Evolutionary conservation across 106 monocot genomes (phyloP), one percentile per base, ranked within the genome.

Genomic region (Apostasia shenzhenica): DNA sequence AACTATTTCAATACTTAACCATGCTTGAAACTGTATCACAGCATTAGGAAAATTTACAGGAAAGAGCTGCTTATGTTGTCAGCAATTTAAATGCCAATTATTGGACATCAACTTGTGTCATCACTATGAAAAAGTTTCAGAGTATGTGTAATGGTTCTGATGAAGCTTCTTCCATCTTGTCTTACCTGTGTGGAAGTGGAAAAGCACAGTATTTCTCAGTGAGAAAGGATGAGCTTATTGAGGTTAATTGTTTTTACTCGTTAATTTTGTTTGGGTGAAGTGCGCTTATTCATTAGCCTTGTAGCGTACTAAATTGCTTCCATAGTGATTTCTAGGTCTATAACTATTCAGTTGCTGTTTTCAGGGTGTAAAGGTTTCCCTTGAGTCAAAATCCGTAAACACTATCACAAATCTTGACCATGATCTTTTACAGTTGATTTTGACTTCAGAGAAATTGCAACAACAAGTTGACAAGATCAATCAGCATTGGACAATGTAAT

Each of bases 311-410:
- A 26, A 26, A 26, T 26, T 26, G 26, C 26, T 44, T 10, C 48
- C 44, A 61, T 65, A 73, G 63, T 64, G 44, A 11, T 70, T 59
- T 73, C 59, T 58, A 51, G 69, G 58, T 60, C 14, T 73, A 40
- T 79, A 69, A 64, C 72, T 57, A 75, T 77, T 76, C 14, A 48
- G 58, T 80, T 71, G 58, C 56, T 79, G 41, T 85, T 54, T 86
- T 74, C 81, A 99, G 97, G 97, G 97, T 60, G 76, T 92, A 40
- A 99, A 99, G 70, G 3, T 92, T 64, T 92, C 97, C 2, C 87
- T 92, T 46, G 70, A 67, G 6, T 37, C 84, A 63, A 13, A 80
- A 73, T 58, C 77, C 45, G 78, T 81, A 76, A 54, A 72, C 7
- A 52, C 55, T 71, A 62, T 87, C 45, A 79, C 82, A 44, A 81